Conservation (phyloP, 805 yeast species). For the Ogataea allantospora region DNA sequence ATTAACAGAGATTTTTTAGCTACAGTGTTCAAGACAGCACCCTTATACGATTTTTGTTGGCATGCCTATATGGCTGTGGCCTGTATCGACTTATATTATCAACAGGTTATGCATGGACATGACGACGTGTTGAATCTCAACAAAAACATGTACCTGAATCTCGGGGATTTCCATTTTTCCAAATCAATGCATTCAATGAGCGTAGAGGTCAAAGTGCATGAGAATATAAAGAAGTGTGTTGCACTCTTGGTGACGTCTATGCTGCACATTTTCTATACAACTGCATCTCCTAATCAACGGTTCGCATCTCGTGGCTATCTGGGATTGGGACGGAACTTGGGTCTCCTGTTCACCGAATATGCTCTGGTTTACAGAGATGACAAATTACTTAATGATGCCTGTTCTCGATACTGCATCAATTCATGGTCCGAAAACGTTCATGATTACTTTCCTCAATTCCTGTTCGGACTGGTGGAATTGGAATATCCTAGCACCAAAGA, state of each 20-base stretch:
- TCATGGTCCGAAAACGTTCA: constrained; percentile 18
- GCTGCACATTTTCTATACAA: constrained; percentile 23
- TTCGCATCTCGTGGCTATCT: constrained; percentile 20
- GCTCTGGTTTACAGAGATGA: constrained; percentile 12
- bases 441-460: constrained; percentile 25
- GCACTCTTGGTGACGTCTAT: constrained; percentile 18
- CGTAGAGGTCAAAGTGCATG: constrained; percentile 18
- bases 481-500: constrained; percentile 11
- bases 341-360: constrained; percentile 20
- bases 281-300: constrained; percentile 20
- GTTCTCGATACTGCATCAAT: constrained; percentile 24
- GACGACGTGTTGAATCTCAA: constrained; percentile 22
- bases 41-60: constrained; percentile 20
- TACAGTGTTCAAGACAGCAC: constrained; percentile 9
- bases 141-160: constrained; percentile 16
- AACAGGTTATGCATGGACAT: constrained; percentile 19
- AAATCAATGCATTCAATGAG: constrained; percentile 22
- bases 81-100: constrained; percentile 24
- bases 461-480: constrained; percentile 22
- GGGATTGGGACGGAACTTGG: constrained; percentile 21
- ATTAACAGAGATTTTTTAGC: constrained; percentile 15
- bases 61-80: constrained; percentile 22
- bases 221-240: constrained; percentile 17
- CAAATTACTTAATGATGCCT: constrained; percentile 18
- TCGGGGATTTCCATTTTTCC: constrained; percentile 25